phyloP scores from a whole-genome alignment of 345 rosid species.

The Syzygium aromaticum region DNA sequence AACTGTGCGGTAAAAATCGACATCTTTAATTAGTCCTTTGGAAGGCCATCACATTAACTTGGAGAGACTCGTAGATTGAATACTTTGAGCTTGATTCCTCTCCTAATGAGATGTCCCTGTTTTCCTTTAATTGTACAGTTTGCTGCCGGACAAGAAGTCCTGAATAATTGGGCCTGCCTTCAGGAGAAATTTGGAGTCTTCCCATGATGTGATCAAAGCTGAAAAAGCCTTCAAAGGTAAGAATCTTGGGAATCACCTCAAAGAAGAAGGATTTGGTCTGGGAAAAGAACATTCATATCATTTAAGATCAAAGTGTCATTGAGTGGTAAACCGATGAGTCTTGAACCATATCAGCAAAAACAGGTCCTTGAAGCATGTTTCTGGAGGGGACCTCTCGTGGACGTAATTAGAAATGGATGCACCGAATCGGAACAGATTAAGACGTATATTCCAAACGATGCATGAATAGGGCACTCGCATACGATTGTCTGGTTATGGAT shows the following conservation, averaged over 20 bases:
- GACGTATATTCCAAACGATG: neutral
- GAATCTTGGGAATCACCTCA: no score
- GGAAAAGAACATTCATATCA: no score
- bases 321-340: neutral
- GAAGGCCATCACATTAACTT: neutral
- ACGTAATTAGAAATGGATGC: neutral
- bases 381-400: neutral
- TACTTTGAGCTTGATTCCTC: no score
- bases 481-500: neutral
- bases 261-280: no score
- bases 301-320: neutral
- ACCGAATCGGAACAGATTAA: neutral
- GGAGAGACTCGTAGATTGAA: no score
- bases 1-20: neutral
- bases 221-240: no score
- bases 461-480: neutral
- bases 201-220: no score
- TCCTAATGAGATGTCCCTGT: neutral
- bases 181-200: no score
- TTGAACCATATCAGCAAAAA: neutral
- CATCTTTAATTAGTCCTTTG: neutral
- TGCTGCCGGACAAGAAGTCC: no score
- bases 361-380: neutral
- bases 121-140: no score
- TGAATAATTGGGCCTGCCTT: no score